Base-by-base conservation (phyloP, 345 rosid genomes). In the Alliaria petiolata region DNA sequence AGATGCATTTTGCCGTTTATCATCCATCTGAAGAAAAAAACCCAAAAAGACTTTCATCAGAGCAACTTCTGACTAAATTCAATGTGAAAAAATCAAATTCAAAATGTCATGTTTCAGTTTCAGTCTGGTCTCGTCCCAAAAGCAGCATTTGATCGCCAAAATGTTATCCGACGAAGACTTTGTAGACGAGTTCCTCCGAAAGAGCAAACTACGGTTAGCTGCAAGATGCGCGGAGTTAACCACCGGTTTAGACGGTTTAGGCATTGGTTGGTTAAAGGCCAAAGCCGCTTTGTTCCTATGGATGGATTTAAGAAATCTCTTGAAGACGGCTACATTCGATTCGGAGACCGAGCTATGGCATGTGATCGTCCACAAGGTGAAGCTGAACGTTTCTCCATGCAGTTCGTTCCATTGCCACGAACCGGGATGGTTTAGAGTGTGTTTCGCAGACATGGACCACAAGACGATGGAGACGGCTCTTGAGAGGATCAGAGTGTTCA, bases 21-120 rank as follows among this genome's bases (percentile, higher is more conserved):
- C n/a, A n/a, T n/a, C n/a, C n/a, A n/a, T n/a, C n/a, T n/a, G n/a
- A n/a, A n/a, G n/a, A n/a, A n/a, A n/a, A n/a, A n/a, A n/a, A n/a
- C n/a, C n/a, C n/a, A n/a, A n/a, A n/a, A n/a, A n/a, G n/a, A n/a
- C n/a, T n/a, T n/a, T n/a, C n/a, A n/a, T n/a, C n/a, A n/a, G n/a
- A n/a, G n/a, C n/a, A n/a, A n/a, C n/a, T n/a, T n/a, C n/a, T n/a
- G n/a, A n/a, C n/a, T n/a, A n/a, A n/a, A n/a, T n/a, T n/a, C n/a
- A n/a, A n/a, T n/a, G n/a, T n/a, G n/a, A n/a, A n/a, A n/a, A n/a
- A n/a, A n/a, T n/a, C n/a, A n/a, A n/a, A n/a, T n/a, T n/a, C n/a
- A 95, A 86, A 76, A 95, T 95, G 99, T 95, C 98, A 1, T n/a
- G n/a, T n/a, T n/a, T n/a, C n/a, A 91, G 99, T 80, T 95, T 91